Conservation (phyloP, 768 basidiomycete genomes). For the Tulasnella sp. region DNA sequence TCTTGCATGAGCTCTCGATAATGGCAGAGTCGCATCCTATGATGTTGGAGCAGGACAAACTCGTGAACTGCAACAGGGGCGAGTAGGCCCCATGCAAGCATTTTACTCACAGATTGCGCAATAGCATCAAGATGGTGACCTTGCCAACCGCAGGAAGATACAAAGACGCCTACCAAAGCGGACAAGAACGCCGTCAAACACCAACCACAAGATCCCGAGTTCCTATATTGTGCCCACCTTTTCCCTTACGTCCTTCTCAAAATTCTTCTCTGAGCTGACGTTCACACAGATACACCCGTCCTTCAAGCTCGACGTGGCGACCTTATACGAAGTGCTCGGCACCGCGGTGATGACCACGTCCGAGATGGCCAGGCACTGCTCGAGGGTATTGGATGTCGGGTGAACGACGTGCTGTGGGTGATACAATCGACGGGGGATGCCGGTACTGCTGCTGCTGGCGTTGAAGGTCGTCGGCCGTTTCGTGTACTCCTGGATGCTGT, state of each 20-base stretch:
- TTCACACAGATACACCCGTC: conserved; percentile 91
- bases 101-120: conserved; percentile 73
- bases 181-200: no score
- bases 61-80: not conserved
- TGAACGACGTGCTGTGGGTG: conserved; percentile 78
- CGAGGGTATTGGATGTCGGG: conserved; percentile 52
- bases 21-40: conserved; percentile 23
- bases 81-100: not conserved
- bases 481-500: conserved; percentile 94
- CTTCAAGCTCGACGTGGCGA: conserved; percentile 81
- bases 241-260: conserved; percentile 83
- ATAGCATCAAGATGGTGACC: conserved; percentile 94
- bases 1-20: conserved; percentile 25
- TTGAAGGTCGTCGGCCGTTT: conserved; percentile 55
- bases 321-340: conserved; percentile 71
- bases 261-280: conserved; percentile 92
- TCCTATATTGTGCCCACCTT: no score
- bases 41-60: not conserved
- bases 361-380: conserved; percentile 70
- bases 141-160: conserved; percentile 97
- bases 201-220: conserved; percentile 8
- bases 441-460: conserved; percentile 25
- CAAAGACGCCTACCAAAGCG: conserved; percentile 87
- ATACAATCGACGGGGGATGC: conserved; percentile 41
- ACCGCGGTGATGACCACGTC: conserved; percentile 96